Base-by-base conservation (phyloP, 768 basidiomycete species). In the Cystoderma amianthinum region DNA sequence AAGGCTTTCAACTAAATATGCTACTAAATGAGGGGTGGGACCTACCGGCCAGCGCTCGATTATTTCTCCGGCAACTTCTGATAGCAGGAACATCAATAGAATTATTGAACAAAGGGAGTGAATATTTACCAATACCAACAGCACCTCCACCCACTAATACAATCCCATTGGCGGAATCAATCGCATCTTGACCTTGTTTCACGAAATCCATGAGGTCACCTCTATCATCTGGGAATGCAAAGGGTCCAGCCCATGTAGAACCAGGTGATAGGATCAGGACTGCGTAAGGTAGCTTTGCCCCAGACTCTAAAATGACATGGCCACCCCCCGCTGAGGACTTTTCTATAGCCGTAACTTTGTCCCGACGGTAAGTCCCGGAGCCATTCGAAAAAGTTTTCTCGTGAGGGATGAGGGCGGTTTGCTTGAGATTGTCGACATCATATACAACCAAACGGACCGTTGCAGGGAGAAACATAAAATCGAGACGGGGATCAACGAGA, bases 211-310 rank as follows among this genome's bases (percentile, higher is more conserved):
- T 16, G 2, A 56, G 46, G 11, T 57, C 61, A 9, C 52, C 48
- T 32, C 56, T 56, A 5, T 43, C 51, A 9, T 62, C 54, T 0
- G 76, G 78, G 37, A 82, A 57, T 12, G 59, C 55, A 34, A 74
- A 34, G 0, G 74, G 72, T 0, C 73, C 79, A 10, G 58, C 53
- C 77, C 77, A 85, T 3, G 47, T 57, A 30, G 67, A 68, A 1
- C 85, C 85, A 2, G 82, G 65, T 0, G 80, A 71, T 23, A 86
- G 57, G 25, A 86, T 67, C 32, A 87, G 73, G 16, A 71, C 57
- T 7, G 69, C 67, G 54, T 77, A 87, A 5, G 58, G 53, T 9
- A 85, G 43, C 15, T 53, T 54, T 38, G 77, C 68, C 22, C 78
- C 79, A 45, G 62, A 59, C 6, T 62, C 64, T 6, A 86, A 65